A percentile compares a stretch with the other conserved stretches of the same genome.
Evolutionary conservation across 1,284 basidiomycete species (phyloP).

Genomic region (Rhodotorula sp.): DNA sequence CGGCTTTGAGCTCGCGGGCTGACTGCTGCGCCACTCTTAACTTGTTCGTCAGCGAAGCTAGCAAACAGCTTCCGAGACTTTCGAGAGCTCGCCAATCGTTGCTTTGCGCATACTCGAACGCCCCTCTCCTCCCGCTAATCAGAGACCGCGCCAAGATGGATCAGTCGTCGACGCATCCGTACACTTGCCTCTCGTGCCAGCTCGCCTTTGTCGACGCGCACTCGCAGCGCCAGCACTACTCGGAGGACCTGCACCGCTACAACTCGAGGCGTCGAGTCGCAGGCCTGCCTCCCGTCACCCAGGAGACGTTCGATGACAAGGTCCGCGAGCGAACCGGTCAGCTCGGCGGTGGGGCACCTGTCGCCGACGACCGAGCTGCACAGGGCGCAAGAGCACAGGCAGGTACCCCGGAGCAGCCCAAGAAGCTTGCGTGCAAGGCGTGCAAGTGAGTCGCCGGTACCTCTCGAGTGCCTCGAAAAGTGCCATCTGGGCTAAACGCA

Average conservation of each 20-base stretch:
- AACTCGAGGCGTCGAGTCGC: constrained; percentile 98
- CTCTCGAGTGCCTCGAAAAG: background rate
- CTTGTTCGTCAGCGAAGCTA: too few relatives aligned
- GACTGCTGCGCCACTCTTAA: background rate
- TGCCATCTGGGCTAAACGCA: background rate
- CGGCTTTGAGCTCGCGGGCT: too few relatives aligned
- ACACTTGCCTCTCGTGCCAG: constrained; percentile 89
- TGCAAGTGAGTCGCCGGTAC: constrained; percentile 63
- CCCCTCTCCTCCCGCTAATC: background rate
- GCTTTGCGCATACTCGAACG: background rate
- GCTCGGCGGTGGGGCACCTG: constrained; percentile 3
- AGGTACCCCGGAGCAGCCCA: constrained; percentile 46
- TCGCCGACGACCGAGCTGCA: background rate
- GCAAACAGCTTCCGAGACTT: background rate
- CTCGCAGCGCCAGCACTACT: constrained; percentile 85
- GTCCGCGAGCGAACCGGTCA: constrained; percentile 51
- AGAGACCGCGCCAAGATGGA: background rate
- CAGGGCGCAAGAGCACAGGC: background rate
- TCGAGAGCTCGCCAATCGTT: background rate
- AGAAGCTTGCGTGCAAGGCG: constrained; percentile 67
- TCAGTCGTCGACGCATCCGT: constrained; percentile 48
- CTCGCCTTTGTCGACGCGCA: constrained; percentile 82
- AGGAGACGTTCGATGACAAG: constrained; percentile 80
- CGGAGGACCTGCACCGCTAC: constrained; percentile 93
- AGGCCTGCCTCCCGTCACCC: constrained; percentile 79